A percentile compares a stretch with the other conserved stretches of the same genome.
phyloP scores from a whole-genome alignment of 768 basidiomycete genomes.

The Calocybe indica region DNA sequence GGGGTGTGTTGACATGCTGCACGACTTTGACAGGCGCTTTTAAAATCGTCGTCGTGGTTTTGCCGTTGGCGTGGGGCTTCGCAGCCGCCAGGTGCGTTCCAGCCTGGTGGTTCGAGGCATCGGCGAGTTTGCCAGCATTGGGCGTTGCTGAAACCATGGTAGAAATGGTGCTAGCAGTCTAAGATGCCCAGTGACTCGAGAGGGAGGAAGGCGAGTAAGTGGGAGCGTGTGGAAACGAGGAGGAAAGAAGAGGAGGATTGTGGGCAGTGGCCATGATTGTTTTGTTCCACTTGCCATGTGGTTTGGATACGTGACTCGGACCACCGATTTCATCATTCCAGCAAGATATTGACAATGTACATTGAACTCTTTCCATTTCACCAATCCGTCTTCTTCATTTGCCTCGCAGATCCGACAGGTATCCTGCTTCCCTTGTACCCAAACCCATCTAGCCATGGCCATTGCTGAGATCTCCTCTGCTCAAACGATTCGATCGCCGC shows the following conservation, averaged over 20 bases:
- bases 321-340: too few relatives aligned
- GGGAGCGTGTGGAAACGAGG: slow-evolving; percentile 2
- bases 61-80: slow-evolving; percentile 14
- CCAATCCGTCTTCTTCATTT: slow-evolving; percentile 66
- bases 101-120: slow-evolving; percentile 12
- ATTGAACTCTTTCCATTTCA: slow-evolving; percentile 18
- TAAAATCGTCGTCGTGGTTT: slow-evolving; percentile 5
- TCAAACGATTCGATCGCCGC: slow-evolving; percentile 77
- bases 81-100: slow-evolving; percentile 13
- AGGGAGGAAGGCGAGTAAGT: slow-evolving; percentile 3
- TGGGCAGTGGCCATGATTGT: neutral
- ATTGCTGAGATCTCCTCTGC: slow-evolving; percentile 62
- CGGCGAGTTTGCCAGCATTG: neutral
- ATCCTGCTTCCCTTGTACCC: slow-evolving; percentile 82
- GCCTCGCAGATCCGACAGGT: slow-evolving; percentile 38
- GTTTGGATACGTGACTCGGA: too few relatives aligned
- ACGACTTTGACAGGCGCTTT: slow-evolving; percentile 23
- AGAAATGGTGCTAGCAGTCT: too few relatives aligned
- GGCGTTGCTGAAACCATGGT: too few relatives aligned
- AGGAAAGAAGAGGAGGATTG: neutral
- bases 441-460: slow-evolving; percentile 98
- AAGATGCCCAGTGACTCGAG: neutral
- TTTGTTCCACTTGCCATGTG: too few relatives aligned
- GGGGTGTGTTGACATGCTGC: slow-evolving; percentile 57
- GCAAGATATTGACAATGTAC: too few relatives aligned